phyloP scores from a whole-genome alignment of 2,329 filamentous ascomycete species.

The Diplodia scrobiculata region DNA sequence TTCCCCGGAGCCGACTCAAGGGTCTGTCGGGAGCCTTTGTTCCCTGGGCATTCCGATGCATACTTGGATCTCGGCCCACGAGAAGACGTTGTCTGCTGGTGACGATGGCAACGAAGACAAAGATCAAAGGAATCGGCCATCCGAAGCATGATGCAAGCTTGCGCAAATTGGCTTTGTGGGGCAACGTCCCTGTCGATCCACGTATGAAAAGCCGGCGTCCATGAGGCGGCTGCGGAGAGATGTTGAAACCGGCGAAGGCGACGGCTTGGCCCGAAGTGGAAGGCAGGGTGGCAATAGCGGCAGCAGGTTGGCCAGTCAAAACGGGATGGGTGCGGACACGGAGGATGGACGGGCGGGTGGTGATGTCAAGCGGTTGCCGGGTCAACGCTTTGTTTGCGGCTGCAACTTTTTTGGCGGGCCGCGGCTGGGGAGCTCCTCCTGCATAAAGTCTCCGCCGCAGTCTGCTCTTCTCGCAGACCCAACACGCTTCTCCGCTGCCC shows the following conservation, averaged over 20 bases:
- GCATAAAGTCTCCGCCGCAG: slow-evolving; percentile 4
- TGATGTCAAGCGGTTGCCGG: slow-evolving; percentile 13
- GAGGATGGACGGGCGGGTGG: not conserved
- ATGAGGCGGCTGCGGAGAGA: no score
- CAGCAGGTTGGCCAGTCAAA: not conserved
- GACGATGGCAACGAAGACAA: not conserved
- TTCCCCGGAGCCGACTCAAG: not conserved
- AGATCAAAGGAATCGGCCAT: not conserved
- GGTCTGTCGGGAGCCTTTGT: not conserved
- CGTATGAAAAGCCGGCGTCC: no score
- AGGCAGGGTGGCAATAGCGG: not conserved
- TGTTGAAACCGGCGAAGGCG: not conserved
- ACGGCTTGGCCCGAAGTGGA: not conserved
- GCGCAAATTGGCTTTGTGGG: not conserved
- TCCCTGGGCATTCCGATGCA: not conserved
- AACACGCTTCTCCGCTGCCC: slow-evolving; percentile 6
- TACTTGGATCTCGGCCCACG: not conserved
- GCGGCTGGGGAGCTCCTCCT: not conserved
- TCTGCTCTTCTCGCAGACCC: not conserved
- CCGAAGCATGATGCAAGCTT: not conserved
- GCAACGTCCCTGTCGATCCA: not conserved
- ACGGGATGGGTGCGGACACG: not conserved
- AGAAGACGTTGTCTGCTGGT: no score
- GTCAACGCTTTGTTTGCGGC: slow-evolving; percentile 19
- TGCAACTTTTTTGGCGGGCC: slow-evolving; percentile 17